Conservation (phyloP, 2,329 filamentous ascomycete species). For the Aspergillus eucalypticola region DNA sequence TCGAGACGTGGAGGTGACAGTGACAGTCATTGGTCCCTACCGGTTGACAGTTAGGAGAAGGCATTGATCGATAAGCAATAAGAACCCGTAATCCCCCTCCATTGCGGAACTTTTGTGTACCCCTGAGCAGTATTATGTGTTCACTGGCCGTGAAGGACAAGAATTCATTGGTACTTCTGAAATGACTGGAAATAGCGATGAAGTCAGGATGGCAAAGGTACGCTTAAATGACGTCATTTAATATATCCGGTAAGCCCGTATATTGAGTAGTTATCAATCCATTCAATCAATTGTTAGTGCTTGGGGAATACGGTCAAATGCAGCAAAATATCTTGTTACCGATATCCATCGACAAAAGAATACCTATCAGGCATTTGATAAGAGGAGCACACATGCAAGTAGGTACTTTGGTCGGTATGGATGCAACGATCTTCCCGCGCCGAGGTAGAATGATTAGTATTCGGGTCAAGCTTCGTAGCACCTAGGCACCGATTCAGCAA, state of each 20-base stretch:
- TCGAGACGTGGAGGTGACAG: neutral
- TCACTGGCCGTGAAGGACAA: neutral
- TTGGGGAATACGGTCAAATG: neutral
- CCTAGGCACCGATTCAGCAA: neutral
- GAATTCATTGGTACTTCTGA: neutral
- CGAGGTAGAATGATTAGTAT: neutral
- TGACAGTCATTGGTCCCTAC: neutral
- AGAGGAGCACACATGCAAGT: no score
- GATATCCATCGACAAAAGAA: neutral
- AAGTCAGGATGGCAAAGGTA: neutral
- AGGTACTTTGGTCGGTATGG: no score
- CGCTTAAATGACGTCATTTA: neutral
- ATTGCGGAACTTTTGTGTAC: no score
- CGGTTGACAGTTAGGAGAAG: neutral
- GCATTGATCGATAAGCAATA: no score
- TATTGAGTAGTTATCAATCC: no score
- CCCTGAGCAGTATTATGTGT: no score
- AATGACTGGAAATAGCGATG: neutral
- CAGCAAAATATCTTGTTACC: neutral
- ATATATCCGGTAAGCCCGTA: neutral
- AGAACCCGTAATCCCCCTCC: no score
- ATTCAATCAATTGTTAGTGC: neutral
- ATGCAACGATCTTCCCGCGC: neutral
- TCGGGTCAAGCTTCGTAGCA: neutral
- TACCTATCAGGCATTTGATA: no score